Conservation (phyloP, 2,329 filamentous ascomycete genomes). For the Monosporascus ibericus region DNA sequence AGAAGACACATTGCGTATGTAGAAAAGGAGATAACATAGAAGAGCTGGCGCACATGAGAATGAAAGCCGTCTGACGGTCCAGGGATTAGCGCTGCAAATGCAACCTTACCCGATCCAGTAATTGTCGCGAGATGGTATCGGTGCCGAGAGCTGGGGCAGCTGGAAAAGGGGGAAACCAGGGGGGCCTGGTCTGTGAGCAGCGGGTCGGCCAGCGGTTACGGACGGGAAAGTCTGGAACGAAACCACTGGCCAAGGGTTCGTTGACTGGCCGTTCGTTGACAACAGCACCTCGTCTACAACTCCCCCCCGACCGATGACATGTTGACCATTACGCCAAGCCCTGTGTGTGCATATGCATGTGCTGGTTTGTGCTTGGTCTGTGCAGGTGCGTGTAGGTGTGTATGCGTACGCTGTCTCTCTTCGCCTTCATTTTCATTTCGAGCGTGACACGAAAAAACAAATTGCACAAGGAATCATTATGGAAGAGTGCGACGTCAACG, state of each 20-base stretch:
- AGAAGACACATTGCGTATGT: too few relatives aligned
- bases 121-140: slow-evolving; percentile 19
- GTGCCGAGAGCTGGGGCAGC: neutral
- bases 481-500: slow-evolving; percentile 2
- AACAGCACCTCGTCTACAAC: slow-evolving; percentile 5
- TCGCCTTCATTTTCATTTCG: too few relatives aligned
- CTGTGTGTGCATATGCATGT: neutral
- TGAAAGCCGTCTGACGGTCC: too few relatives aligned
- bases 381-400: too few relatives aligned
- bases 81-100: too few relatives aligned
- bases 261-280: slow-evolving; percentile 4
- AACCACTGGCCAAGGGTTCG: slow-evolving; percentile 12
- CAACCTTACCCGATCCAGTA: slow-evolving; percentile 20
- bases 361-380: too few relatives aligned
- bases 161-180: neutral
- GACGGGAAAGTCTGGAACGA: slow-evolving; percentile 15
- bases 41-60: too few relatives aligned
- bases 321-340: neutral
- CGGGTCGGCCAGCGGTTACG: slow-evolving; percentile 15
- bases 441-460: too few relatives aligned
- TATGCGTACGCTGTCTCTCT: too few relatives aligned
- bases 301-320: neutral
- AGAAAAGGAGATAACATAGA: too few relatives aligned
- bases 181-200: slow-evolving; percentile 11
- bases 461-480: too few relatives aligned